These are phyloP conservation scores for Prunus padus DNA, from an alignment of 306 rosid species.

Conservation along the genomic window DNA sequence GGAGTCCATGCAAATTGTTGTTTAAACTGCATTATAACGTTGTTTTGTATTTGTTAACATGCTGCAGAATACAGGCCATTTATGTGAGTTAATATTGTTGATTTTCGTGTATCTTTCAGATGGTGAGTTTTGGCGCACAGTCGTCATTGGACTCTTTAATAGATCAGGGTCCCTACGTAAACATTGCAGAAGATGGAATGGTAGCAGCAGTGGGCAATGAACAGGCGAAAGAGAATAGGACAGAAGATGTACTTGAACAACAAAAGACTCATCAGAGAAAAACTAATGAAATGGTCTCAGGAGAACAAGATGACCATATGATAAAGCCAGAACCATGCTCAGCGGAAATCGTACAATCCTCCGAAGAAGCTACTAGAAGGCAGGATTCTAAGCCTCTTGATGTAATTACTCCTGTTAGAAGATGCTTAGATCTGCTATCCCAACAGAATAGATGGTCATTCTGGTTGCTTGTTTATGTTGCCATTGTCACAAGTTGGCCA, in stretches of 20 bases:
- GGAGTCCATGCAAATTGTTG: neutral
- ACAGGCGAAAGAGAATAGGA: conserved; percentile 29
- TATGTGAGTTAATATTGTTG: conserved; percentile 27
- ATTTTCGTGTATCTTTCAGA: conserved; percentile 30
- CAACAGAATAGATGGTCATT: conserved; percentile 56
- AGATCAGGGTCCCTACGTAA: conserved; percentile 85
- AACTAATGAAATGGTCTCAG: conserved; percentile 26
- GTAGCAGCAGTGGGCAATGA: conserved; percentile 66
- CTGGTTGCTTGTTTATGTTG: conserved; percentile 78
- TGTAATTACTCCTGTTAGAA: conserved; percentile 41
- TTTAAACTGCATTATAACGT: neutral
- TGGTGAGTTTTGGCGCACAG: conserved; percentile 43
- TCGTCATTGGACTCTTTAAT: conserved; percentile 44
- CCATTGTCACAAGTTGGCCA: conserved; percentile 80
- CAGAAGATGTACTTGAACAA: conserved; percentile 39
- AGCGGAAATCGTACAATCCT: conserved; percentile 18
- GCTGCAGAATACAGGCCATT: conserved; percentile 12
- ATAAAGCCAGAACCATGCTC: conserved; percentile 29
- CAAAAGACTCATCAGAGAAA: conserved; percentile 23
- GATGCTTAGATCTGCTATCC: conserved; percentile 49
- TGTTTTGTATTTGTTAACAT: neutral
- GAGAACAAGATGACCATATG: conserved; percentile 26
- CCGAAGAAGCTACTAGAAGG: conserved; percentile 8
- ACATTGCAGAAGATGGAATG: conserved; percentile 73
- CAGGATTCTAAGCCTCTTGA: conserved; percentile 30